Base-by-base conservation (phyloP, 768 basidiomycete genomes). In the Hydnum rufescens region DNA sequence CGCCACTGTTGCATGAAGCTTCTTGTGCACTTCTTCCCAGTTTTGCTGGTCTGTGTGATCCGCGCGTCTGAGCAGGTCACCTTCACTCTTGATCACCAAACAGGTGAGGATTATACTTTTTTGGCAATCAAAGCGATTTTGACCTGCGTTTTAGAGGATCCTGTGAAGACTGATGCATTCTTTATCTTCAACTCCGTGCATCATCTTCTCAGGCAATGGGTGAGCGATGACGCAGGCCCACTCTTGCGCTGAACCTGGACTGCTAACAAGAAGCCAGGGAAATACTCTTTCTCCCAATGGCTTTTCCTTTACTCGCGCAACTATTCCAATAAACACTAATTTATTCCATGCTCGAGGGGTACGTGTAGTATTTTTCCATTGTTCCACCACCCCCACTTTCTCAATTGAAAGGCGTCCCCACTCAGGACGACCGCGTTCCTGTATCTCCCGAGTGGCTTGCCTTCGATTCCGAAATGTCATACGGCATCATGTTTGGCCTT, bases 381-480 rank as follows among this genome's bases (percentile, higher is more conserved):
- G 34, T 39, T 8, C 34, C 19, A 39, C 8, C 34, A 8, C 34
- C 34, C 8, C 34, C 34, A 19, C 8, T 39, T 39, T 39, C 19
- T 39, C n/a, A n/a, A n/a, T n/a, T n/a, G n/a, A n/a, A n/a, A n/a
- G 57, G 62, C 58, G 13, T 55, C 60, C 19, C n/a, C n/a, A 46
- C 19, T 39, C 19, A 57, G 50, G 59, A 58, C 23, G 16, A 42
- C 8, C 23, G 32, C n/a, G 42, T 18, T 8, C 60, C 55, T 46
- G 57, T 58, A 5, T 58, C 56, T 18, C 59, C 60, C 5, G 62
- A 62, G 53, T 62, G 60, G 61, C 55, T 63, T 3, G 60, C 62
- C 2, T 62, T 58, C 49, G 61, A 63, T 34, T 42, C 57, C 1
- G 59, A 61, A 51, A 63, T 63, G 61, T 52, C 49, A 5, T 56